A percentile compares a stretch with the other conserved stretches of the same genome.
Evolutionary conservation across 306 rosid genomes (phyloP).

Genomic region (Pterocarpus santalinus): DNA sequence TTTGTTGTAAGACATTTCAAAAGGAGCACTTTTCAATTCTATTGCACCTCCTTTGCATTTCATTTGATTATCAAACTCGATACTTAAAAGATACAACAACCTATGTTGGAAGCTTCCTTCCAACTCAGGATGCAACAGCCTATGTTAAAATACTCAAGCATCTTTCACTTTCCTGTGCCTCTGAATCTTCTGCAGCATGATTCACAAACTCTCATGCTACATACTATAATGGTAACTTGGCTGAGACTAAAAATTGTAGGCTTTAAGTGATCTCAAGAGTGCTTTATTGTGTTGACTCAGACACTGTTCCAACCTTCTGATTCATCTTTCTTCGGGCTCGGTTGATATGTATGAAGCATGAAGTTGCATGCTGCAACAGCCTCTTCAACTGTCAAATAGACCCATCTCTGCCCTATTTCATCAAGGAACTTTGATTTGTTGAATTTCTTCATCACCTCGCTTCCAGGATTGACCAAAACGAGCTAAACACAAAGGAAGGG

Average conservation of each 20-base stretch:
- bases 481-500: conserved; percentile 54
- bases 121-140: conserved; percentile 10
- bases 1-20: background rate
- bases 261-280: conserved; percentile 20
- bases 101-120: conserved; percentile 39
- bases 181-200: conserved; percentile 42
- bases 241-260: background rate
- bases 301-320: conserved; percentile 69
- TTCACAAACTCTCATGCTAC: conserved; percentile 45
- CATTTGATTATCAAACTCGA: conserved; percentile 18
- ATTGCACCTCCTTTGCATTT: conserved; percentile 30
- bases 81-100: conserved; percentile 36
- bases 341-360: conserved; percentile 69
- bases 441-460: conserved; percentile 94
- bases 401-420: conserved; percentile 79
- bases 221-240: conserved; percentile 10
- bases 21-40: background rate
- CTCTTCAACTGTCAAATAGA: conserved; percentile 84
- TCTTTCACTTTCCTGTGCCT: conserved; percentile 23
- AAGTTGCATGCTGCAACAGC: conserved; percentile 91
- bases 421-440: conserved; percentile 76
- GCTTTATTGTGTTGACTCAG: conserved; percentile 38
- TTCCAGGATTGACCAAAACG: conserved; percentile 82
- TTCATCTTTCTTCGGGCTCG: conserved; percentile 61
- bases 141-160: conserved; percentile 9